Evolutionary conservation across 176 grass and related monocot genomes (phyloP).

Genomic region (Cenchrus purpureus): DNA sequence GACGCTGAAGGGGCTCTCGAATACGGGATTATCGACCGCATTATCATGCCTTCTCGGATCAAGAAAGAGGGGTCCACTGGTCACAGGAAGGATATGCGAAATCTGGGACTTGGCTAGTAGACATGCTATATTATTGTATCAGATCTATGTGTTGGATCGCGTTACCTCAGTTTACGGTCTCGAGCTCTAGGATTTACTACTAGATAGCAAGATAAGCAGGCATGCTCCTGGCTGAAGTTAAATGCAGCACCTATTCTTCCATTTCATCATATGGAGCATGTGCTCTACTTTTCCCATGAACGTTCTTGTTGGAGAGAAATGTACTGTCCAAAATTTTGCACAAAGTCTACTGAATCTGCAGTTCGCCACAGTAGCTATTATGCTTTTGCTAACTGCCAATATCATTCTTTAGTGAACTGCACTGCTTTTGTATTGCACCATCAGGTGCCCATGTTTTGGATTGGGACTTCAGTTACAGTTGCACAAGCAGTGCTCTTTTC

Average conservation of each 20-base stretch:
- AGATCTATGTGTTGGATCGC: neutral
- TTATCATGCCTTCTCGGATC: slow-evolving; percentile 61
- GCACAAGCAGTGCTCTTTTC: neutral
- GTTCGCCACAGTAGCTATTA: neutral
- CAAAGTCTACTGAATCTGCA: neutral
- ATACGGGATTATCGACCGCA: slow-evolving; percentile 77
- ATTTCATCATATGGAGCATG: neutral
- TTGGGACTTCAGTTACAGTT: neutral
- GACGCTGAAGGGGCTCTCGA: slow-evolving; percentile 81
- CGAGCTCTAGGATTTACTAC: neutral
- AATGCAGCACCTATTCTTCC: neutral
- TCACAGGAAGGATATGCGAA: slow-evolving; percentile 47
- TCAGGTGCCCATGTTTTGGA: slow-evolving; percentile 33
- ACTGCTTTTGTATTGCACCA: neutral
- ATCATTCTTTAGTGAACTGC: slow-evolving; percentile 22
- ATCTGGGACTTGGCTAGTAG: slow-evolving; percentile 54
- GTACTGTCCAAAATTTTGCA: neutral
- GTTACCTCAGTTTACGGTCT: neutral
- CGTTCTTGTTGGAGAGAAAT: slow-evolving; percentile 10
- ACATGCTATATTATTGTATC: slow-evolving; percentile 9
- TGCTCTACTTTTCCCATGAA: neutral
- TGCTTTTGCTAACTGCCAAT: slow-evolving; percentile 18
- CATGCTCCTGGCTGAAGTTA: neutral
- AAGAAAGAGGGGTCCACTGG: slow-evolving; percentile 48
- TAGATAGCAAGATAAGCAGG: neutral